These are phyloP conservation scores for Ascochyta koolunga DNA, from an alignment of 2,329 filamentous ascomycete genomes.

Conservation along the genomic window DNA sequence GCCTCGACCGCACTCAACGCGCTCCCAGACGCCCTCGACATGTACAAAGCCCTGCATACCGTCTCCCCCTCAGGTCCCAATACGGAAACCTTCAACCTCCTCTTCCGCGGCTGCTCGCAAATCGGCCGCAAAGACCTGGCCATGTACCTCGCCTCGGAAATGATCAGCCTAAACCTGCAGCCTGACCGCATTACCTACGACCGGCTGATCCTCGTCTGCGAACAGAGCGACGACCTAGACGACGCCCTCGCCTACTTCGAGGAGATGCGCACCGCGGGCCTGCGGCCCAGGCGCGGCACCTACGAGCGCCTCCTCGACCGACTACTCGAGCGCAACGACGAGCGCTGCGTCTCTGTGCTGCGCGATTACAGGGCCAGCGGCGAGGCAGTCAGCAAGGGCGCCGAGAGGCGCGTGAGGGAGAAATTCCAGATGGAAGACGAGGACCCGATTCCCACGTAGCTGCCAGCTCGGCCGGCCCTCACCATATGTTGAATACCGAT, in stretches of 20 bases:
- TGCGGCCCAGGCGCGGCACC: conserved; percentile 25
- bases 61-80: conserved; percentile 54
- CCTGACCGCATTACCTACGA: conserved; percentile 68
- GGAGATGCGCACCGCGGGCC: conserved; percentile 51
- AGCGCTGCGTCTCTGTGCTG: conserved; percentile 26
- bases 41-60: conserved; percentile 66
- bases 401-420: conserved; percentile 22
- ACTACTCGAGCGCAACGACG: conserved; percentile 19
- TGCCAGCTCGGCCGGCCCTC: no score
- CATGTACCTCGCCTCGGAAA: conserved; percentile 67
- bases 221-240: conserved; percentile 47
- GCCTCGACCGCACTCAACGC: conserved; percentile 53
- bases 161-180: conserved; percentile 60
- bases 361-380: conserved; percentile 23
- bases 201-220: conserved; percentile 63
- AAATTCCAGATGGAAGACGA: conserved; percentile 14
- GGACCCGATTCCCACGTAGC: no score
- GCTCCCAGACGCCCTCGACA: conserved; percentile 60
- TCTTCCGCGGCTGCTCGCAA: conserved; percentile 59
- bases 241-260: conserved; percentile 58
- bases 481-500: no score
- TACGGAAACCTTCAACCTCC: conserved; percentile 65
- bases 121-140: conserved; percentile 58
- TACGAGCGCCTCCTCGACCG: conserved; percentile 25
- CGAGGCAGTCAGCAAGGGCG: conserved; percentile 15